phyloP scores from a whole-genome alignment of 257 asterid genomes.

The Capsicum chinense region DNA sequence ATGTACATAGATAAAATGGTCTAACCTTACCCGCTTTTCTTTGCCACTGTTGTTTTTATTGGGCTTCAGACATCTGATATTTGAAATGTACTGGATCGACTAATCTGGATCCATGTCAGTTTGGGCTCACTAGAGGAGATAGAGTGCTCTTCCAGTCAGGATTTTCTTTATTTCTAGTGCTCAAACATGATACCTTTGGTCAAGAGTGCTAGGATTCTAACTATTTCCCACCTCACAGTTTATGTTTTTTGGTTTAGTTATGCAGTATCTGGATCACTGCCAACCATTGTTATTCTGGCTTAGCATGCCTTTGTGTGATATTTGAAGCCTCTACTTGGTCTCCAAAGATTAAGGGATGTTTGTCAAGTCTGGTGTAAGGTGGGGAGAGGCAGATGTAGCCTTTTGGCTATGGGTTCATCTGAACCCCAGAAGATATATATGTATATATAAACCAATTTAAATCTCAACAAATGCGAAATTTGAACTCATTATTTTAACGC shows the following conservation, averaged over 20 bases:
- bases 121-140: neutral
- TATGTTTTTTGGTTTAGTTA: neutral
- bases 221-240: neutral
- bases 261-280: neutral
- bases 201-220: neutral
- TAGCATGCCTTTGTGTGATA: neutral
- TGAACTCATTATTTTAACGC: neutral
- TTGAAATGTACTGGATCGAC: neutral
- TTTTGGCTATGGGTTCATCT: neutral
- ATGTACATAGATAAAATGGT: neutral
- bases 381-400: neutral
- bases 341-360: neutral
- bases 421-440: neutral
- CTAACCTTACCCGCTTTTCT: neutral
- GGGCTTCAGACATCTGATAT: neutral
- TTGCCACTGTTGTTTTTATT: neutral
- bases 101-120: neutral
- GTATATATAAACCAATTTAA: neutral
- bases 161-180: neutral
- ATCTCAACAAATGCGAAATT: neutral
- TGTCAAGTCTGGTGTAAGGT: neutral
- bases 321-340: conserved; percentile 13
- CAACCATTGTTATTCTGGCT: neutral
- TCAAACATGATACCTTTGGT: neutral
- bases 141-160: neutral